Percentiles rank a stretch among this genome's conserved stretches.
phyloP scores from a whole-genome alignment of 176 grass and related monocot genomes.

The Pharus latifolius region DNA sequence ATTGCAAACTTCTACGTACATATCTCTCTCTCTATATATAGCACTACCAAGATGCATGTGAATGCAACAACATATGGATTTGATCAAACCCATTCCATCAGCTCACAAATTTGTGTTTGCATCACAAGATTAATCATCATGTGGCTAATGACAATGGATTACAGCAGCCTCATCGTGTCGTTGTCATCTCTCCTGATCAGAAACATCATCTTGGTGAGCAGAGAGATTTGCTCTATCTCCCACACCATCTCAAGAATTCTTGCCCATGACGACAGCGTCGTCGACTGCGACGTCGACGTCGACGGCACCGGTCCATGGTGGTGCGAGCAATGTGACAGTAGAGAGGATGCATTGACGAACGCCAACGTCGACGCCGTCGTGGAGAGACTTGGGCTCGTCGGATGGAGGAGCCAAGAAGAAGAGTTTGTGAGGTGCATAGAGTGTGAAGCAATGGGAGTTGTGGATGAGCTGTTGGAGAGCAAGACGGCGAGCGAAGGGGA shows the following conservation, averaged over 20 bases:
- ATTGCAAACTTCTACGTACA: too few species aligned
- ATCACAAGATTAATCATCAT: too few species aligned
- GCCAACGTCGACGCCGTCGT: conserved; percentile 11
- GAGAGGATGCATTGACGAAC: not conserved
- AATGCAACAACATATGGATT: too few species aligned
- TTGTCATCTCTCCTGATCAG: conserved; percentile 44
- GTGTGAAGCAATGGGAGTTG: conserved; percentile 16
- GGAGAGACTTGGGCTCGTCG: conserved; percentile 12
- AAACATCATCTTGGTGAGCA: not conserved
- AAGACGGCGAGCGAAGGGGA: conserved; percentile 52
- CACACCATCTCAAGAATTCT: not conserved
- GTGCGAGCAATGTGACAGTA: too few species aligned
- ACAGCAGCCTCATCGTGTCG: not conserved
- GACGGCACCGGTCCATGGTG: not conserved
- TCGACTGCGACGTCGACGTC: not conserved
- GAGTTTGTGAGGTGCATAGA: not conserved
- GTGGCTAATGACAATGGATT: not conserved
- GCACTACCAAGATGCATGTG: too few species aligned
- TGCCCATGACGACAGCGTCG: not conserved
- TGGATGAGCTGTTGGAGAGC: conserved; percentile 25
- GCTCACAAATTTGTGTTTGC: too few species aligned
- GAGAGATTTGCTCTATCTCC: not conserved
- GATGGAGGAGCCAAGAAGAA: not conserved
- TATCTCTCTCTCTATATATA: too few species aligned
- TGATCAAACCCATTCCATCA: too few species aligned